Conservation (phyloP, 2,329 filamentous ascomycete genomes). For the Ophiostoma sp. region DNA sequence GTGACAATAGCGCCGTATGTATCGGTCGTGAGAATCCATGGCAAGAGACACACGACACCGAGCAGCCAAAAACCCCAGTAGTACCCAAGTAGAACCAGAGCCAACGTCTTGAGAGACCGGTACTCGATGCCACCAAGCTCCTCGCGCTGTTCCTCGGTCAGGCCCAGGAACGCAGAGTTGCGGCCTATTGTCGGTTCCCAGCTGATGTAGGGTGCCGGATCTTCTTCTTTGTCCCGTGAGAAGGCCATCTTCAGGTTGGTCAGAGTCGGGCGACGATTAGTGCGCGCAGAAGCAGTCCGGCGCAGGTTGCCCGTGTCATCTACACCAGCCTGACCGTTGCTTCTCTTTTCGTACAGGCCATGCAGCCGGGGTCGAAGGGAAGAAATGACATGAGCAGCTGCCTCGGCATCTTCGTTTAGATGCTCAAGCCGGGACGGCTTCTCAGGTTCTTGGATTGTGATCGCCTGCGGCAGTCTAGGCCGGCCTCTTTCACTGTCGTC, state of each 20-base stretch:
- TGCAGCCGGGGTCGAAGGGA: slow-evolving; percentile 42
- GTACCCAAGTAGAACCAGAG: slow-evolving; percentile 70
- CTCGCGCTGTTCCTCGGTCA: slow-evolving; percentile 86
- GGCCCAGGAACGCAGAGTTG: slow-evolving; percentile 85
- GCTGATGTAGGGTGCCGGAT: slow-evolving; percentile 78
- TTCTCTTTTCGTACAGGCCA: slow-evolving; percentile 31
- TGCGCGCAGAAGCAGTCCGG: slow-evolving; percentile 26
- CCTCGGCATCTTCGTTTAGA: slow-evolving; percentile 40
- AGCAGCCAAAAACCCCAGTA: slow-evolving; percentile 78
- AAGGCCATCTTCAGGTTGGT: slow-evolving; percentile 53
- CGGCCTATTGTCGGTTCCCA: slow-evolving; percentile 88
- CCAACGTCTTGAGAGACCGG: slow-evolving; percentile 79
- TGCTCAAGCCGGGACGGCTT: slow-evolving; percentile 40
- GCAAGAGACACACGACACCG: slow-evolving; percentile 65
- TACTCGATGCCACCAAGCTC: slow-evolving; percentile 97
- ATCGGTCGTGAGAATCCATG: slow-evolving; percentile 66
- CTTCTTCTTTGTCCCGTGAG: slow-evolving; percentile 48
- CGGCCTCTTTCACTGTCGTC: slow-evolving; percentile 12
- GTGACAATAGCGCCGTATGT: slow-evolving; percentile 63
- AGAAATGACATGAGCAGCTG: slow-evolving; percentile 38
- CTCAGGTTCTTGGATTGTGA: slow-evolving; percentile 62
- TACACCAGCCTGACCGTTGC: neutral
- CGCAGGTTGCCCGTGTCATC: slow-evolving; percentile 26
- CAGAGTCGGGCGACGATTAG: slow-evolving; percentile 45
- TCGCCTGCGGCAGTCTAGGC: slow-evolving; percentile 43